phyloP scores from a whole-genome alignment of 306 rosid species.

The Castanea mollissima region DNA sequence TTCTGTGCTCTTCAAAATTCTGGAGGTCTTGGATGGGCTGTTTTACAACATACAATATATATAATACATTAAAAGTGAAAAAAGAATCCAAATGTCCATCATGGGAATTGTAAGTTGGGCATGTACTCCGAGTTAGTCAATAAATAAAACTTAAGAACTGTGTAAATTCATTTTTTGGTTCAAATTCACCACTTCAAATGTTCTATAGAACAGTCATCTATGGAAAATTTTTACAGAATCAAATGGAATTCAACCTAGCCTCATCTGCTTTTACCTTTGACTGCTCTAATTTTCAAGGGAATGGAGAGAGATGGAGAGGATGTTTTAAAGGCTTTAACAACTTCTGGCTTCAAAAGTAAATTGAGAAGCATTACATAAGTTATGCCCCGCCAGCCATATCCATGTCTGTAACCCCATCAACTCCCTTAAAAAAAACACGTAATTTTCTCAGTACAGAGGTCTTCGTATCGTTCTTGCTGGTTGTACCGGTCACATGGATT shows the following conservation, averaged over 20 bases:
- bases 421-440: slow-evolving; percentile 70
- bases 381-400: slow-evolving; percentile 86
- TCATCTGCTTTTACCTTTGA: slow-evolving; percentile 26
- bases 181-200: not conserved
- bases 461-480: slow-evolving; percentile 56
- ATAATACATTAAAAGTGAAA: not conserved
- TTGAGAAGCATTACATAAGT: slow-evolving; percentile 13
- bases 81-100: not conserved
- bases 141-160: not conserved
- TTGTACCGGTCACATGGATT: slow-evolving; percentile 73
- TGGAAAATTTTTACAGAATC: slow-evolving; percentile 21
- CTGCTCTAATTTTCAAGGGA: slow-evolving; percentile 14
- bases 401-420: slow-evolving; percentile 83
- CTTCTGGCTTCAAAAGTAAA: slow-evolving; percentile 12
- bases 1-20: no score
- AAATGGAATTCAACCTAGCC: slow-evolving; percentile 36
- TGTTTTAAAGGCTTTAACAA: slow-evolving; percentile 18
- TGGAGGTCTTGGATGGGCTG: no score
- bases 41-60: no score
- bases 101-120: not conserved
- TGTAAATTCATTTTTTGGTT: slow-evolving; percentile 6
- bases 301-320: not conserved
- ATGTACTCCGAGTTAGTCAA: not conserved
- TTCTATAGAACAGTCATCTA: not conserved
- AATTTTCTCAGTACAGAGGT: slow-evolving; percentile 65